Base-by-base conservation (phyloP, 129 eudicot species). In the Lactuca saligna region DNA sequence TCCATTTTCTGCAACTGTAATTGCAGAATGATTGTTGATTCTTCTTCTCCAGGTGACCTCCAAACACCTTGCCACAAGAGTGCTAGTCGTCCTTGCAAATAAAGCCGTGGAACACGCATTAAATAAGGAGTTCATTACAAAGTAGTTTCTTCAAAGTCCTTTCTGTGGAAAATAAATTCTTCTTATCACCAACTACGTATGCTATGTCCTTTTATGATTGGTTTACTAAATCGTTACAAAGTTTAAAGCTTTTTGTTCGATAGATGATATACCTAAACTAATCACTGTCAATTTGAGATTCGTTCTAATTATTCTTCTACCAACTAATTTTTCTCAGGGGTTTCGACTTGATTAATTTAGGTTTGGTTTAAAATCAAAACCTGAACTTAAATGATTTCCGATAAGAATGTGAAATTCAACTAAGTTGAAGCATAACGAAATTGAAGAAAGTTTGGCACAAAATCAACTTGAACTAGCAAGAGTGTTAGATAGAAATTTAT, bases 101-200 rank as follows among this genome's bases (percentile, higher is more conserved):
- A 91, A 59, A 64, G 84, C 73, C 70, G 88, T 16, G 33, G 86
- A 71, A 80, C 65, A 86, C 39, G 85, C 80, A 63, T 77, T 82
- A 78, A 83, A 88, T 82, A 86, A 83, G 74, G 82, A 76, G 78
- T 73, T 91, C 97, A 91, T 91, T 76, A 76, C 87, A 56, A 44
- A 66, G 69, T 64, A 63, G 55, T 60, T 64, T 70, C 72, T 78
- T 72, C 73, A 68, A 59, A 57, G 78, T 69, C 68, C 55, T 79
- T 75, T 78, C 84, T 74, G 83, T 67, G 83, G 83, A 80, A 66
- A 69, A 75, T 58, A 70, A 69, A 79, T 67, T 56, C 72, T 56
- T 63, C 74, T 57, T 38, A 78, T 56, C 58, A 57, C 73, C 61
- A 66, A 49, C 72, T 44, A 31, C 44, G 44, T 17, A 54, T 16